phyloP scores from a whole-genome alignment of 2,329 filamentous ascomycete genomes.

The Colletotrichum sp. region DNA sequence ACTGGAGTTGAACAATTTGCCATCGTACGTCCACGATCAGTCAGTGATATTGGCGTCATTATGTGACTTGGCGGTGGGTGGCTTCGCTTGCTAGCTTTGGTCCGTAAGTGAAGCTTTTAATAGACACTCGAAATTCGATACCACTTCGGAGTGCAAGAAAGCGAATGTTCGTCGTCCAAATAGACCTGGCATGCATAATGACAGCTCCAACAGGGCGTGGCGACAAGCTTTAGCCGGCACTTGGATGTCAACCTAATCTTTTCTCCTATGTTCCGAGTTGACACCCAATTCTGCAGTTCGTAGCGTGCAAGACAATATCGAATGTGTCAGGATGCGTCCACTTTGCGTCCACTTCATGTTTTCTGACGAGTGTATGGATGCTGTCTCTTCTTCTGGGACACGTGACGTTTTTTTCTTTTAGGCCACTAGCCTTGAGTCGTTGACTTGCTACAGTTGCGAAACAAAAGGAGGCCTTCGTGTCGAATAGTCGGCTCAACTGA shows the following conservation, averaged over 20 bases:
- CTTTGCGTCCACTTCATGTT: background rate
- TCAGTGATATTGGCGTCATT: background rate
- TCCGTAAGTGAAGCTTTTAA: background rate
- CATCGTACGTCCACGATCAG: background rate
- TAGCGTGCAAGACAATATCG: background rate
- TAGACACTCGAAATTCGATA: background rate
- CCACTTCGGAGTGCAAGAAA: background rate
- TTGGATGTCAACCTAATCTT: background rate
- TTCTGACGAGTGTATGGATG: background rate
- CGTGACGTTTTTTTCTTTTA: background rate
- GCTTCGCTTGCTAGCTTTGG: background rate
- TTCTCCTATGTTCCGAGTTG: conserved; percentile 7
- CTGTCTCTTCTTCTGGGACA: background rate
- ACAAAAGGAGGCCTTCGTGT: background rate
- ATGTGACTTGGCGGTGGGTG: background rate
- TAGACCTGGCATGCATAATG: background rate
- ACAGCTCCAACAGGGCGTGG: background rate
- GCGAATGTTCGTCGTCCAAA: background rate
- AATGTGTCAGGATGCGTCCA: background rate
- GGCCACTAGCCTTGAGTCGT: background rate
- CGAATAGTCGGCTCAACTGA: background rate
- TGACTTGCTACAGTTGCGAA: background rate
- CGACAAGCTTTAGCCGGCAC: conserved; percentile 5
- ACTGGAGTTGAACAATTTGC: background rate
- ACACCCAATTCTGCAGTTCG: background rate